These are phyloP conservation scores for Shiraia sp. DNA, from an alignment of 2,329 filamentous ascomycete genomes.

Conservation along the genomic window DNA sequence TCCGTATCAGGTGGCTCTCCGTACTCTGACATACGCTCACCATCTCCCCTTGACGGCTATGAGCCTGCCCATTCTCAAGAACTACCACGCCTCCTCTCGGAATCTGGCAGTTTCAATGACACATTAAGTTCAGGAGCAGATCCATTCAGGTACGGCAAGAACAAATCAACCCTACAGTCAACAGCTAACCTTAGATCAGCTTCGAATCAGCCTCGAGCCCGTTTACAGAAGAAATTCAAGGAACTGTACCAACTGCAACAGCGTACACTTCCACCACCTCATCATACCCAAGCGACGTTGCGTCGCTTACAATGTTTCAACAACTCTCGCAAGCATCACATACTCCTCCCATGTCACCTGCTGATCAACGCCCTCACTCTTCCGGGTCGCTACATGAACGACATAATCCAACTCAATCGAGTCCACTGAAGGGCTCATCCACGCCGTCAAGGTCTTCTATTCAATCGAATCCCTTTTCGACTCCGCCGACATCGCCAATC, in stretches of 20 bases:
- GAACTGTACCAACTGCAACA: slow-evolving; percentile 19
- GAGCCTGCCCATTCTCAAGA: slow-evolving; percentile 27
- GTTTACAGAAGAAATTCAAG: slow-evolving; percentile 25
- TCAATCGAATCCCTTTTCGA: slow-evolving; percentile 43
- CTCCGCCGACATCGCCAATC: slow-evolving; percentile 43
- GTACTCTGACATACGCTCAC: slow-evolving; percentile 34
- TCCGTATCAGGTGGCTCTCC: slow-evolving; percentile 41
- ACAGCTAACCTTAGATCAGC: slow-evolving; percentile 26
- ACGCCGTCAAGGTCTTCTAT: slow-evolving; percentile 40
- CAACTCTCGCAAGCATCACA: slow-evolving; percentile 41
- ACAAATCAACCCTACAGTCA: background rate
- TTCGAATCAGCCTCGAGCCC: slow-evolving; percentile 38
- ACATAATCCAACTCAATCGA: slow-evolving; percentile 23
- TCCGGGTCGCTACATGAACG: slow-evolving; percentile 24
- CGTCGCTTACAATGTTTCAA: slow-evolving; percentile 40
- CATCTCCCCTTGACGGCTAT: slow-evolving; percentile 30
- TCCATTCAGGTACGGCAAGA: slow-evolving; percentile 36
- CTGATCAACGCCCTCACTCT: slow-evolving; percentile 31
- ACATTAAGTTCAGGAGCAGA: slow-evolving; percentile 32
- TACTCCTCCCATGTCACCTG: slow-evolving; percentile 45
- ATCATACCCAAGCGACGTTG: slow-evolving; percentile 35
- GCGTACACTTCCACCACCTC: slow-evolving; percentile 34
- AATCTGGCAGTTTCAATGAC: slow-evolving; percentile 33
- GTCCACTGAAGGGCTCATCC: slow-evolving; percentile 32
- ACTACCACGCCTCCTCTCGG: slow-evolving; percentile 22